phyloP scores from a whole-genome alignment of 768 basidiomycete species.

The Candolleomyces efflorescens region DNA sequence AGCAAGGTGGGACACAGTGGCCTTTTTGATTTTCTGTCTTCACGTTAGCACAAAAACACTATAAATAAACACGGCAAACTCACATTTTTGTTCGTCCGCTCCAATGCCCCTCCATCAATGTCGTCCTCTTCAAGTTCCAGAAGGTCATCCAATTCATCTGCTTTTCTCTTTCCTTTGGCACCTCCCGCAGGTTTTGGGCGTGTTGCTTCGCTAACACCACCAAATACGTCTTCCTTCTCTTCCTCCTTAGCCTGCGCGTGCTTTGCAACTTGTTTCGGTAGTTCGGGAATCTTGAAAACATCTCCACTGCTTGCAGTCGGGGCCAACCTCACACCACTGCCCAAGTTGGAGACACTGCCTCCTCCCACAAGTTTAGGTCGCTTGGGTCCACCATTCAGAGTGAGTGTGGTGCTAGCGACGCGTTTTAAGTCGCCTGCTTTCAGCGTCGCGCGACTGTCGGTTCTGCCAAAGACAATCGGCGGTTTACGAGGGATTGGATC shows the following conservation, averaged over 20 bases:
- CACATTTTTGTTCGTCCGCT: slow-evolving; percentile 62
- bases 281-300: slow-evolving; percentile 47
- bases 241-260: slow-evolving; percentile 40
- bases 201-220: slow-evolving; percentile 13
- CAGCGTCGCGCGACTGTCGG: slow-evolving; percentile 17
- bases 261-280: slow-evolving; percentile 27
- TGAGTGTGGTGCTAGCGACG: slow-evolving; percentile 3
- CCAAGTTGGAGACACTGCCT: slow-evolving; percentile 28
- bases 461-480: slow-evolving; percentile 36
- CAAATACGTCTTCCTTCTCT: slow-evolving; percentile 34
- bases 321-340: slow-evolving; percentile 1
- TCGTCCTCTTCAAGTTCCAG: slow-evolving; percentile 6
- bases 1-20: slow-evolving; percentile 35
- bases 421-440: slow-evolving; percentile 1
- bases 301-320: slow-evolving; percentile 15
- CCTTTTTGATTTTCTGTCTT: slow-evolving; percentile 41
- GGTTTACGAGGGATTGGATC: slow-evolving; percentile 76
- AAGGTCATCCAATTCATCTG: slow-evolving; percentile 13
- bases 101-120: slow-evolving; percentile 28
- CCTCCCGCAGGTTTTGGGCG: background rate
- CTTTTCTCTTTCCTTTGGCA: slow-evolving; percentile 23
- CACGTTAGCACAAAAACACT: slow-evolving; percentile 1
- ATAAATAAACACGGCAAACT: slow-evolving; percentile 14
- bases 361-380: slow-evolving; percentile 27
- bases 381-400: slow-evolving; percentile 21